Evolutionary conservation across 805 yeast genomes (phyloP), one percentile per base, ranked within the genome.

Genomic region (Metschnikowia cerradonensis): DNA sequence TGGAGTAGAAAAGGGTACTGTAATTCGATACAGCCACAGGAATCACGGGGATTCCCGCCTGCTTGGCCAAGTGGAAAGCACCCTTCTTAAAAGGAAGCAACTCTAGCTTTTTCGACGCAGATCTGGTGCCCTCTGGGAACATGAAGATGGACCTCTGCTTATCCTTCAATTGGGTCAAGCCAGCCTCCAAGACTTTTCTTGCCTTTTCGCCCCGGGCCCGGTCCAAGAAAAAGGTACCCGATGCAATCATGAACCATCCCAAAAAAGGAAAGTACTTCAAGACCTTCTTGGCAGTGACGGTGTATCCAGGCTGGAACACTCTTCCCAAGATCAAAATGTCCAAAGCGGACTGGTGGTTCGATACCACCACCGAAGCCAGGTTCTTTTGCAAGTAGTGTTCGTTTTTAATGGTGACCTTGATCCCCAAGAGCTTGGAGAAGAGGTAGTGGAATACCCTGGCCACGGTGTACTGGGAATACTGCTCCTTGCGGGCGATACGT

Each of bases 61-160:
- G 96, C 55, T 88, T 86, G 6, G 99, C 99, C 63, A 94, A 78
- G 69, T 94, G 97, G 83, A 94, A 94, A 0, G 98, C 97, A 49
- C 99, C 99, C 66, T 94, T 94, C 70, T 94, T 94, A 73, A 94
- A 90, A 0, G 96, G 96, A 45, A 90, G 76, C 65, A 94, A 70
- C 3, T 77, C 82, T 46, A 95, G 84, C 34, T 76, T 77, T 22
- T 80, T 69, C 10, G 86, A 71, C 56, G 85, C 87, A 0, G 97
- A 90, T 68, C 99, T 81, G 2, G 99, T 94, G 26, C 99, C 99
- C 70, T 94, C 99, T 23, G 98, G 97, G 76, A 91, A 94, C 71
- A 94, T 82, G 78, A 85, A 94, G 22, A 94, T 77, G 14, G 86
- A 88, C 60, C 91, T 84, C 62, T 83, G 81, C 45, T 83, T 75